Evolutionary conservation across 306 rosid species (phyloP).

Genomic region (Cyamopsis tetragonoloba): DNA sequence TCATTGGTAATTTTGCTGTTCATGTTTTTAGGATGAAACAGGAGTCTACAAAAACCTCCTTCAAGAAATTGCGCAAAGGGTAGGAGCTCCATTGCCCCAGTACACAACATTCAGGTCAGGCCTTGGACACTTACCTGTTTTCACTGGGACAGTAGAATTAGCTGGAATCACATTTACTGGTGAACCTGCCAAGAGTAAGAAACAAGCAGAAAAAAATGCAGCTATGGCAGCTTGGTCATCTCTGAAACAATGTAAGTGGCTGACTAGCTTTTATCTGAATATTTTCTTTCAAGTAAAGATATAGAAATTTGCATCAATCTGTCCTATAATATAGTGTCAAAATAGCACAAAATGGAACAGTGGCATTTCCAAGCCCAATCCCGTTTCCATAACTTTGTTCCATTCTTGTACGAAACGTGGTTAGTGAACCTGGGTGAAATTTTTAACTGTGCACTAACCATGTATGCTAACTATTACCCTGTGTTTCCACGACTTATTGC

Average conservation of each 20-base stretch:
- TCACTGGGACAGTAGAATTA: constrained; percentile 91
- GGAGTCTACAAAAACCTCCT: constrained; percentile 97
- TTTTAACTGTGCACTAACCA: background rate
- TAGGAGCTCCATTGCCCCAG: constrained; percentile 95
- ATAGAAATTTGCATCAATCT: background rate
- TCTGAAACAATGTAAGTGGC: constrained; percentile 80
- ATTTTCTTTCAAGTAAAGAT: background rate
- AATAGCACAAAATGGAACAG: background rate
- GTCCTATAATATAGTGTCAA: background rate
- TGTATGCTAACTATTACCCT: background rate
- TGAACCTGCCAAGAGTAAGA: constrained; percentile 94
- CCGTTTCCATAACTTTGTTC: background rate
- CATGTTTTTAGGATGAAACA: constrained; percentile 73
- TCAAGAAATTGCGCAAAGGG: constrained; percentile 98
- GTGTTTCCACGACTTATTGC: background rate
- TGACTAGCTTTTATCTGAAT: background rate
- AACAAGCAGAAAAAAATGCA: constrained; percentile 99
- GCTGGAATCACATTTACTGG: constrained; percentile 95
- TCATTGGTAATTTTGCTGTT: background rate
- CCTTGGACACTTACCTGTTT: constrained; percentile 92
- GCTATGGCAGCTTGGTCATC: constrained; percentile 99
- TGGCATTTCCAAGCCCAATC: background rate
- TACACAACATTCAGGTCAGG: constrained; percentile 94
- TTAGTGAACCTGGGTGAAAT: background rate
- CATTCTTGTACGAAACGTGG: background rate